Base-by-base conservation (phyloP, 345 rosid genomes). In the Cardiospermum halicacabum region DNA sequence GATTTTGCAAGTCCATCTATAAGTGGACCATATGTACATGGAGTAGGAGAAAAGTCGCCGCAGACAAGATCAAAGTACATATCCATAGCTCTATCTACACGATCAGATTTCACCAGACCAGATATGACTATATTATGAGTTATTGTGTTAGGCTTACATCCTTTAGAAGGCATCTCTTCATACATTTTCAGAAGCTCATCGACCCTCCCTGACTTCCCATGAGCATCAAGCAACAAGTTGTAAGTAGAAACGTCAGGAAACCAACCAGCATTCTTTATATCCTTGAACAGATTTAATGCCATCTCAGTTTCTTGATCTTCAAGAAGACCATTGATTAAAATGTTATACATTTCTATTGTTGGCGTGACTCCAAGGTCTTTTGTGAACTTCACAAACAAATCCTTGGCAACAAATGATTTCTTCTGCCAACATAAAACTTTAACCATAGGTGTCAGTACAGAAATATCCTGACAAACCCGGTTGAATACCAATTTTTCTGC, bases 61-160 rank as follows among this genome's bases (percentile, higher is more conserved):
- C 98, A 86, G 60, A 82, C 25, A 40, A 90, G 94, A 73, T 88
- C 82, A 71, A 80, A 90, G 76, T 74, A 90, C 53, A 86, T 65
- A 70, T 86, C 84, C 73, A 90, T 69, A 60, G 94, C 97, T 66
- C 73, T 77, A 24, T 90, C 90, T 37, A 93, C 69, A 62, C 59
- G 58, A 56, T 82, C 74, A 2, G 81, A 76, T 58, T 82, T 93
- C 68, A 85, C 91, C 11, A 88, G 83, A 69, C 81, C 80, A 0
- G 92, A 85, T 25, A 93, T 84, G 40, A 90, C 80, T 65, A 93
- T 85, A 79, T 93, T 88, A 73, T 90, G 86, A 72, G 96, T 88
- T 64, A 84, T 71, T 7, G 82, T 81, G 76, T 76, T 84, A 42
- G 92, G 85, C 72, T 76, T 43, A 68, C 88, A 82, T 72, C 90